Percentiles rank a stretch among this genome's conserved stretches.
Evolutionary conservation across 2,329 filamentous ascomycete species (phyloP).

Genomic region (Colletotrichum destructivum): DNA sequence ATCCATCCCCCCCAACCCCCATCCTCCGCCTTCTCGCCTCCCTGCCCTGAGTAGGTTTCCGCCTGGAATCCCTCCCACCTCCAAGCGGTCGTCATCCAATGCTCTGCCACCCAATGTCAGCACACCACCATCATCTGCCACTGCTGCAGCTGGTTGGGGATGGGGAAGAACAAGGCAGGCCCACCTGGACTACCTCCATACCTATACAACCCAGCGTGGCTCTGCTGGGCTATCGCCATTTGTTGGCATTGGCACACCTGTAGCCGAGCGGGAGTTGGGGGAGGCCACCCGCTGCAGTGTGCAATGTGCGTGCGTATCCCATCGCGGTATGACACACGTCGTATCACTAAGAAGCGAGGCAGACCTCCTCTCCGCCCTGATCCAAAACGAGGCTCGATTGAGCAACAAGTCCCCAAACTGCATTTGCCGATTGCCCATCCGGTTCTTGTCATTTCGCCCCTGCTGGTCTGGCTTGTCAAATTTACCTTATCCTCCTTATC

Average conservation of each 20-base stretch:
- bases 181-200: slow-evolving; percentile 14
- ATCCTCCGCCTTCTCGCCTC: too few relatives aligned
- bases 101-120: slow-evolving; percentile 33
- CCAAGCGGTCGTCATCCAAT: slow-evolving; percentile 29
- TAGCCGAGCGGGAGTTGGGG: neutral
- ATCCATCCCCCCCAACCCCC: neutral
- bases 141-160: slow-evolving; percentile 18
- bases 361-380: neutral
- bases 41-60: neutral
- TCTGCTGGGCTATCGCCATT: slow-evolving; percentile 23
- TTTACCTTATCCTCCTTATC: slow-evolving; percentile 19
- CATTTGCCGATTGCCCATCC: neutral
- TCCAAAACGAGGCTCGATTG: slow-evolving; percentile 14
- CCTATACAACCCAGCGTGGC: neutral
- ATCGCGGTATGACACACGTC: slow-evolving; percentile 30
- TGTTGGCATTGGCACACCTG: neutral
- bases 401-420: slow-evolving; percentile 20
- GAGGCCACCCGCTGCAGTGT: slow-evolving; percentile 18
- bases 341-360: slow-evolving; percentile 18
- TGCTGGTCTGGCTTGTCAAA: slow-evolving; percentile 23
- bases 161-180: slow-evolving; percentile 14
- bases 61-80: slow-evolving; percentile 7
- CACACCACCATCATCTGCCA: slow-evolving; percentile 29
- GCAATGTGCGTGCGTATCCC: slow-evolving; percentile 23
- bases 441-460: slow-evolving; percentile 22